These are phyloP conservation scores for Fusarium armeniacum DNA, from an alignment of 2,329 filamentous ascomycete species.

Conservation along the genomic window DNA sequence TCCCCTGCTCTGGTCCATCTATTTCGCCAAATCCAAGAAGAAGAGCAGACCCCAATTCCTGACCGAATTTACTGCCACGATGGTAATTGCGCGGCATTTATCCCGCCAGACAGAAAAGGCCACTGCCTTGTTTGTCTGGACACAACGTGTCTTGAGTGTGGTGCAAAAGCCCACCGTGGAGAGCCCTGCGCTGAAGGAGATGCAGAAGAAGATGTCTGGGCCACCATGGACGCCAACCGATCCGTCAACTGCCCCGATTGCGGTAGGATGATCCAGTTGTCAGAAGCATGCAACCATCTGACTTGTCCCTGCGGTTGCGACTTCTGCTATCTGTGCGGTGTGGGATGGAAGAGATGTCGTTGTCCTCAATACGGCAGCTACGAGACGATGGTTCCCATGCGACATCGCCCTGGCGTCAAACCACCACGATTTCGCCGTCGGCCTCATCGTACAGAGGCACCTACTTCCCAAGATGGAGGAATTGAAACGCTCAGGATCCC, in stretches of 20 bases:
- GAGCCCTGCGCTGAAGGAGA: slow-evolving; percentile 27
- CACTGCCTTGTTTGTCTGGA: slow-evolving; percentile 27
- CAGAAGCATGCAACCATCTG: slow-evolving; percentile 48
- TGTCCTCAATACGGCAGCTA: slow-evolving; percentile 48
- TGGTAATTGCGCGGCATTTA: slow-evolving; percentile 41
- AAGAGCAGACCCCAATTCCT: slow-evolving; percentile 4
- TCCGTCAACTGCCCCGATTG: slow-evolving; percentile 46
- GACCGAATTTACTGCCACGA: slow-evolving; percentile 46
- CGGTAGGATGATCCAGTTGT: slow-evolving; percentile 39
- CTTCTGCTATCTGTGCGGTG: slow-evolving; percentile 66
- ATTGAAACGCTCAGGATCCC: slow-evolving; percentile 14
- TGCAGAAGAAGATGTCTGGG: slow-evolving; percentile 44
- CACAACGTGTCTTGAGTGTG: slow-evolving; percentile 35
- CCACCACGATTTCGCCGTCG: slow-evolving; percentile 36
- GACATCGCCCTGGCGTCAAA: slow-evolving; percentile 35
- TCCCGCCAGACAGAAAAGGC: slow-evolving; percentile 23
- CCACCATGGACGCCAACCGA: slow-evolving; percentile 44
- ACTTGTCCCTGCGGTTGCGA: slow-evolving; percentile 60
- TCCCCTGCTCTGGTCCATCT: slow-evolving; percentile 42
- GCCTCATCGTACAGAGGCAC: not conserved
- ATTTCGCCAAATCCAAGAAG: slow-evolving; percentile 40
- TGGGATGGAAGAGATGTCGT: slow-evolving; percentile 56
- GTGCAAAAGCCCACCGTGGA: slow-evolving; percentile 21
- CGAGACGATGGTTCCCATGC: slow-evolving; percentile 26
- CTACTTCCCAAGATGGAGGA: not conserved